A percentile compares a stretch with the other conserved stretches of the same genome.
These are phyloP conservation scores for Ustulina deusta DNA, from an alignment of 2,329 filamentous ascomycete genomes.

Conservation along the genomic window DNA sequence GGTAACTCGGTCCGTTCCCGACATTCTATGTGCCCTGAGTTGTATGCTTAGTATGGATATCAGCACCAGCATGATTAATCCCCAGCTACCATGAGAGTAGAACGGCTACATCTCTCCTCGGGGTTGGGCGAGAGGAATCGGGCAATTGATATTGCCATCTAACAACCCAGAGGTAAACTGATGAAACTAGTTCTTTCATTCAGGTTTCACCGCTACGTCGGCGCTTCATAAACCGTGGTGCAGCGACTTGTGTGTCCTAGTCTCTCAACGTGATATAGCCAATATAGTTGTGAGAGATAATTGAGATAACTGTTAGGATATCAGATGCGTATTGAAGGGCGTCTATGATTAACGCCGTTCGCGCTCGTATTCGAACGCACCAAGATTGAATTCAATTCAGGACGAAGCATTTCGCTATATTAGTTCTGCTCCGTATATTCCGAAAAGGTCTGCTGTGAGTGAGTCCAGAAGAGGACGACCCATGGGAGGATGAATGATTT, in stretches of 20 bases:
- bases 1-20: too few relatives aligned
- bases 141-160: neutral
- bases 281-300: slow-evolving; percentile 1
- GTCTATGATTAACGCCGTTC: neutral
- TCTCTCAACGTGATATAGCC: neutral
- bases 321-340: neutral
- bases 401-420: neutral
- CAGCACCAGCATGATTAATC: neutral
- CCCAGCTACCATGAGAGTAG: neutral
- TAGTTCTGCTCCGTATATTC: neutral
- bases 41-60: neutral
- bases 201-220: neutral
- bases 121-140: too few relatives aligned
- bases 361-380: neutral
- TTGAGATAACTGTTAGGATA: too few relatives aligned
- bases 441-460: neutral
- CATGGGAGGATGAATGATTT: slow-evolving; percentile 19
- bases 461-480: neutral
- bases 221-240: neutral
- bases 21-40: too few relatives aligned
- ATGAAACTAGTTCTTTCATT: neutral
- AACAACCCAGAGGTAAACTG: neutral
- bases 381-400: neutral
- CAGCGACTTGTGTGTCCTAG: neutral
- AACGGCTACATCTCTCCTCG: neutral